Evolutionary conservation across 2,329 filamentous ascomycete genomes (phyloP), one percentile per base, ranked within the genome.

Genomic region (Verruconis gallopava): DNA sequence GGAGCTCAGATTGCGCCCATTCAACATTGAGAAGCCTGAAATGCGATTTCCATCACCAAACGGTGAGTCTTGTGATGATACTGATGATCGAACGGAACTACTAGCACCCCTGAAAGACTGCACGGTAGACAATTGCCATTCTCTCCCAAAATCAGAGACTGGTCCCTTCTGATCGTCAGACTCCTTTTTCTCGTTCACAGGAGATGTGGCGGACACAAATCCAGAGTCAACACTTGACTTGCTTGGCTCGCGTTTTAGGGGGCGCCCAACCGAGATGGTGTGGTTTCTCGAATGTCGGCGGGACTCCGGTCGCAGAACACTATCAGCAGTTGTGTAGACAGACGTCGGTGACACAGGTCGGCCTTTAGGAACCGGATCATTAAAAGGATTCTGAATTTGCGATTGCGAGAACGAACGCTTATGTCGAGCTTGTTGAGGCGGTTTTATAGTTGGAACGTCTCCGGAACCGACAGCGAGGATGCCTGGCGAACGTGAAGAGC

Each of bases 151-250:
- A 30, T 30, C 25, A n/a, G 25, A 30, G n/a, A 9, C 25, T 9
- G 25, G 25, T 30, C 25, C n/a, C 9, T 30, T n/a, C 6, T 30
- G n/a, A 9, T 30, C 25, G 25, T 30, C 25, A 38, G 3, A n/a
- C 37, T 21, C 19, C 38, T 34, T 40, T 19, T 4, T 13, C 15
- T 15, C 21, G 1, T 11, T 40, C 15, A 20, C 17, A 20, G 5
- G 40, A 34, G 40, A 36, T 30, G 17, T 6, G 30, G 40, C 40
- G 36, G 40, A 42, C 4, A 21, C 40, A 15, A 42, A 42, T 15
- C 40, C 40, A 35, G 40, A 42, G 17, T 42, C 40, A 5, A 42
- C 13, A 17, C 30, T 42, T 30, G 25, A 30, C 25, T 30, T 30
- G 25, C 25, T 30, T 9, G 25, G 25, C 25, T 30, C 9, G n/a